phyloP scores from a whole-genome alignment of 2,329 filamentous ascomycete species.

The Paracorniculantispora psalliotae region DNA sequence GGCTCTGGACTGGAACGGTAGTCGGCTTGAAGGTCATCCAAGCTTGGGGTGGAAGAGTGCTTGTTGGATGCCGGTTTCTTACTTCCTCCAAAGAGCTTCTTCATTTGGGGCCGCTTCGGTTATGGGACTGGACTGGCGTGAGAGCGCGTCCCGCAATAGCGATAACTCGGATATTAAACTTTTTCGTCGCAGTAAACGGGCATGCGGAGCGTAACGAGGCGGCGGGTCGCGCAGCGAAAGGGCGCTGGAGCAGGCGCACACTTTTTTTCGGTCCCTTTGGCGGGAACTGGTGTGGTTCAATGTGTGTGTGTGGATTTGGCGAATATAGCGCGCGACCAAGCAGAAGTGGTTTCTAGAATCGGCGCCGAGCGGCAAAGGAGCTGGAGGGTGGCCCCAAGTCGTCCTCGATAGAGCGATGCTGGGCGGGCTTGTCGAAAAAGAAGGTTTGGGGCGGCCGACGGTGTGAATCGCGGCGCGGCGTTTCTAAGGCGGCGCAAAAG shows the following conservation, averaged over 20 bases:
- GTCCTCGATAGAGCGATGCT: slow-evolving; percentile 7
- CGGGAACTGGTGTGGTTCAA: not conserved
- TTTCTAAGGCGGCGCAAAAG: not conserved
- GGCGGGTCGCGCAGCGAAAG: not conserved
- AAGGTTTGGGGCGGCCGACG: slow-evolving; percentile 8
- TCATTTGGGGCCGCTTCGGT: slow-evolving; percentile 38
- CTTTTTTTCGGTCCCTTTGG: slow-evolving; percentile 3
- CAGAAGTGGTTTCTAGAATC: not conserved
- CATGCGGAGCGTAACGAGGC: not conserved
- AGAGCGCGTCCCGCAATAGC: slow-evolving; percentile 12
- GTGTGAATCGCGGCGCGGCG: slow-evolving; percentile 1
- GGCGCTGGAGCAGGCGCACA: slow-evolving; percentile 9
- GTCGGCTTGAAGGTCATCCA: slow-evolving; percentile 34
- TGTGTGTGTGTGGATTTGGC: slow-evolving; percentile 9
- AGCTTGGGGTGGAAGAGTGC: slow-evolving; percentile 28
- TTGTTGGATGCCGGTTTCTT: slow-evolving; percentile 38
- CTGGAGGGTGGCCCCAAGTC: not conserved
- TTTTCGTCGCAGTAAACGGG: slow-evolving; percentile 2
- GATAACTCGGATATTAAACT: slow-evolving; percentile 13
- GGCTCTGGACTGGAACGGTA: slow-evolving; percentile 34
- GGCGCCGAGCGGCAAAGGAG: not conserved
- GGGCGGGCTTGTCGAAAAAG: not conserved
- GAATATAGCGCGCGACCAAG: not conserved
- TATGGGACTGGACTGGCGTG: slow-evolving; percentile 13
- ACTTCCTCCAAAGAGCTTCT: slow-evolving; percentile 44